Evolutionary conservation across 2,329 filamentous ascomycete genomes (phyloP), one percentile per base, ranked within the genome.

Genomic region (Exutisphaerella laricina): DNA sequence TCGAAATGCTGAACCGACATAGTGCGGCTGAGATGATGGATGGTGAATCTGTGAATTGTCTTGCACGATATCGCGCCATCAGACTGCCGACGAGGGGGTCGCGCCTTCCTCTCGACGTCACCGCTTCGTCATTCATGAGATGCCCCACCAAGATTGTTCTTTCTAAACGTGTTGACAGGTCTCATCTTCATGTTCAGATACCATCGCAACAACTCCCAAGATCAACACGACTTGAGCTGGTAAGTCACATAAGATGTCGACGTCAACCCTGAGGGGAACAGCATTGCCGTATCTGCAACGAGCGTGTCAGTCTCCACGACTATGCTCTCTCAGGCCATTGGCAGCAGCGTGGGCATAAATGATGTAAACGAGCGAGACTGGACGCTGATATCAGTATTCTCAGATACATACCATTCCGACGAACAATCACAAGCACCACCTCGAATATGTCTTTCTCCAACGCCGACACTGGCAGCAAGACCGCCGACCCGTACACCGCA

Each of bases 401-500:
- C 30, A 35, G 17, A 18, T 22, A 6, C 14, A 35, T 13, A 12
- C 18, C 35, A 28, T 6, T 16, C 8, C 41, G 32, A 37, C 23
- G 37, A 37, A 31, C 25, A 21, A 38, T 43, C 35, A 42, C 38
- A 25, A 28, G 41, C n/a, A 44, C 49, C 32, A 45, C 38, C 28
- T 22, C 36, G 45, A 64, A 50, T 12, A 66, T 66, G 57, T 66
- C 65, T 43, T 77, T 73, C 65, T 75, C 74, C 62, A 84, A 83
- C 64, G 66, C 80, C 28, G 65, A 73, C 50, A 79, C 78, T 30
- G 80, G 78, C 59, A 69, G 68, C 65, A 79, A 83, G 67, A 70
- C 78, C 30, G 78, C 72, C 72, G 85, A 92, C 66, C 86, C 86
- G 2, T 94, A 94, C 73, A 88, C 79, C 61, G 79, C 84, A 47